Evolutionary conservation across 805 yeast species (phyloP).

Genomic region (Suhomyces emberorum): DNA sequence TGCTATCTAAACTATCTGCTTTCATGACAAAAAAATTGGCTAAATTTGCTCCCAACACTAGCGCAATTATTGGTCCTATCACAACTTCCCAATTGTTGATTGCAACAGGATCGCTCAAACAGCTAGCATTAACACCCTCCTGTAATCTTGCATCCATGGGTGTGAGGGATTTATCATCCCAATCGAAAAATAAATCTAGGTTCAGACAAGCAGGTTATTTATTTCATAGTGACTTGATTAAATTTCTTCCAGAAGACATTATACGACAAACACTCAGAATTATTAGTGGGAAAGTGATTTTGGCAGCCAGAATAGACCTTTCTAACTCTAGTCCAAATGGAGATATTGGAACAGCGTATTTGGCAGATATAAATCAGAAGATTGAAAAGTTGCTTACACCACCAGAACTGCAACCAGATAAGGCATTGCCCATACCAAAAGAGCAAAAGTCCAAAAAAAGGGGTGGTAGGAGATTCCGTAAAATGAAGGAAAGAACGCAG

Average conservation of each 20-base stretch:
- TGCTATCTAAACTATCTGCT: constrained; percentile 42
- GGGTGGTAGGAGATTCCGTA: constrained; percentile 80
- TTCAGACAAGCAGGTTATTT: constrained; percentile 66
- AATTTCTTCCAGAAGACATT: constrained; percentile 53
- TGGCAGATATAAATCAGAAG: constrained; percentile 55
- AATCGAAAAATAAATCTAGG: constrained; percentile 15
- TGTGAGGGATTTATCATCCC: constrained; percentile 37
- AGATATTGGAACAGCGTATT: constrained; percentile 55
- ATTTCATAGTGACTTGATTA: constrained; percentile 58
- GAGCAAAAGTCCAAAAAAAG: constrained; percentile 78
- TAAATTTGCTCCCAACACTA: constrained; percentile 73
- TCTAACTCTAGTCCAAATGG: constrained; percentile 45
- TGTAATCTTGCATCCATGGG: constrained; percentile 85
- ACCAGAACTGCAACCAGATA: constrained; percentile 59
- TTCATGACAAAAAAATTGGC: constrained; percentile 58
- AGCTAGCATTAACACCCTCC: constrained; percentile 67
- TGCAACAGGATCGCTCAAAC: constrained; percentile 63
- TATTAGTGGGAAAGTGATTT: constrained; percentile 69
- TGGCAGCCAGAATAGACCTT: constrained; percentile 82
- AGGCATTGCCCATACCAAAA: constrained; percentile 69
- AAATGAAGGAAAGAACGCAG: constrained; percentile 75
- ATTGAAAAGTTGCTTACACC: constrained; percentile 74
- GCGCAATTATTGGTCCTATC: constrained; percentile 66
- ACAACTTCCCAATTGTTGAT: constrained; percentile 73
- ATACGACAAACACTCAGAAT: constrained; percentile 73